phyloP scores from a whole-genome alignment of 2,329 filamentous ascomycete species.

The Botrytis cinerea region DNA sequence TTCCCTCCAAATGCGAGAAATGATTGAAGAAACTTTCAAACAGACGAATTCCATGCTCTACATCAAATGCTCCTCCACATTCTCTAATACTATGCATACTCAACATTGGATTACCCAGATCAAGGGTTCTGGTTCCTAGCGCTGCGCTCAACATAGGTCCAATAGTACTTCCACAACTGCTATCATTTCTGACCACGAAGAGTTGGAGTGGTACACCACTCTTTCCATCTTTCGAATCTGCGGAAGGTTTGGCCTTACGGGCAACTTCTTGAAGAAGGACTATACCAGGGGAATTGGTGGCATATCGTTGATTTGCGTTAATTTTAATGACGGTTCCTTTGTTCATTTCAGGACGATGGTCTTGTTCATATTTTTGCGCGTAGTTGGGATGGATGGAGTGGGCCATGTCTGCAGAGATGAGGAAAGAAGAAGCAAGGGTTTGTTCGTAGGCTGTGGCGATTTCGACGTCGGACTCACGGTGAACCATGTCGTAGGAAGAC shows the following conservation, averaged over 20 bases:
- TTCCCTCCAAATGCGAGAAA: conserved; percentile 73
- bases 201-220: conserved; percentile 85
- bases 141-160: conserved; percentile 93
- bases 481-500: conserved; percentile 62
- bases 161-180: conserved; percentile 91
- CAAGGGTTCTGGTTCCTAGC: conserved; percentile 83
- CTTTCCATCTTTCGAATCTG: conserved; percentile 47
- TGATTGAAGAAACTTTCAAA: conserved; percentile 86
- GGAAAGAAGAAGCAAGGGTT: conserved; percentile 85
- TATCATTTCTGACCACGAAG: conserved; percentile 96
- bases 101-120: conserved; percentile 75
- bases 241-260: conserved; percentile 54
- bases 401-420: conserved; percentile 96
- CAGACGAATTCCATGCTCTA: conserved; percentile 80
- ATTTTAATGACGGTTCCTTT: conserved; percentile 95
- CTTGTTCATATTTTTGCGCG: conserved; percentile 82
- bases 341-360: conserved; percentile 94
- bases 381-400: conserved; percentile 97
- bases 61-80: conserved; percentile 84
- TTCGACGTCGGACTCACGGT: conserved; percentile 57
- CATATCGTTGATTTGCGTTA: conserved; percentile 96
- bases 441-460: conserved; percentile 87
- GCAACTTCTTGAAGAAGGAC: conserved; percentile 89
- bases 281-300: conserved; percentile 93
- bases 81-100: conserved; percentile 98